A percentile compares a stretch with the other conserved stretches of the same genome.
These are phyloP conservation scores for Cajanus cajan DNA, from an alignment of 306 rosid species.

Conservation along the genomic window DNA sequence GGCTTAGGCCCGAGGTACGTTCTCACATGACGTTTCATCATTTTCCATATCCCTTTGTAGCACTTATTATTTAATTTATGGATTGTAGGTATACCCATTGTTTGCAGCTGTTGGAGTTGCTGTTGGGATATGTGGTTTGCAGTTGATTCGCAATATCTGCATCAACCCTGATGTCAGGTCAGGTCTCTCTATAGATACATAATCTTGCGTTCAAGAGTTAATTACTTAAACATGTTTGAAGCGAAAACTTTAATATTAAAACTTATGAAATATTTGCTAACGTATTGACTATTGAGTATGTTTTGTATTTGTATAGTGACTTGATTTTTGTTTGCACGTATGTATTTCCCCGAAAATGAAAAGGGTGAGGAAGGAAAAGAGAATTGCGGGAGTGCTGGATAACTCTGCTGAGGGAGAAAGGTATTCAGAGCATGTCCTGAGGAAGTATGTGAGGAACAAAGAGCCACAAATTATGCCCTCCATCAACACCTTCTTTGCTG, in stretches of 20 bases:
- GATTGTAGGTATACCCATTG: constrained; percentile 64
- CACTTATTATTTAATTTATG: not conserved
- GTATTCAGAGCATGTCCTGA: constrained; percentile 62
- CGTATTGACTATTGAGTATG: too few species aligned
- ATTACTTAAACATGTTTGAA: too few species aligned
- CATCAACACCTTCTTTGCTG: constrained; percentile 63
- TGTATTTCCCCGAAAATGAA: not conserved
- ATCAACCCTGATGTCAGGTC: constrained; percentile 95
- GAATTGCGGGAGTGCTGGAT: constrained; percentile 70
- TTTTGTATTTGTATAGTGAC: too few species aligned
- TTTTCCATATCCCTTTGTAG: not conserved
- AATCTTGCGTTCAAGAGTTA: too few species aligned
- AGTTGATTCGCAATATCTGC: constrained; percentile 61
- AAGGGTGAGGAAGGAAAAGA: constrained; percentile 61
- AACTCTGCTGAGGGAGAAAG: constrained; percentile 75
- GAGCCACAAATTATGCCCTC: constrained; percentile 76
- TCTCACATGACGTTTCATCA: not conserved
- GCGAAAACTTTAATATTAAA: too few species aligned
- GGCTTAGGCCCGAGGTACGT: constrained; percentile 84
- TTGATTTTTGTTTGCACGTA: not conserved
- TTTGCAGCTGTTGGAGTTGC: constrained; percentile 81
- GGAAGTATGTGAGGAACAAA: constrained; percentile 72
- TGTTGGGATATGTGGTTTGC: constrained; percentile 70
- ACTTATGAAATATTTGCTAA: too few species aligned
- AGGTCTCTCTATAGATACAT: too few species aligned